phyloP scores from a whole-genome alignment of 1,284 basidiomycete genomes.

The Moesziomyces globuligerus region DNA sequence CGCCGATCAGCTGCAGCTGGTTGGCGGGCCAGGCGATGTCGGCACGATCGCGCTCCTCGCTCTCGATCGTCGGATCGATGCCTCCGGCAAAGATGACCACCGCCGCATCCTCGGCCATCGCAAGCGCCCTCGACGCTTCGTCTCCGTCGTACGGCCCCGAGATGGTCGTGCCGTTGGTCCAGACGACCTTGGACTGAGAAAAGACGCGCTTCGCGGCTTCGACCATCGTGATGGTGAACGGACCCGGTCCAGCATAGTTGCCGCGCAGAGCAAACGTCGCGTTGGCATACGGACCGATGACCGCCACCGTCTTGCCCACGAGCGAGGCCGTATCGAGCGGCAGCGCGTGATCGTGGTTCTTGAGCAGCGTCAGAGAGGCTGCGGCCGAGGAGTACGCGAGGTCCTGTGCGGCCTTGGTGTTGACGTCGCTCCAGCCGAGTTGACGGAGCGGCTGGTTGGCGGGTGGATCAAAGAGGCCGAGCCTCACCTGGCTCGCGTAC shows the following conservation, averaged over 20 bases:
- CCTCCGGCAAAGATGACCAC: slow-evolving; percentile 22
- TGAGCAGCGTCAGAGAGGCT: slow-evolving; percentile 12
- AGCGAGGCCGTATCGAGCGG: background rate
- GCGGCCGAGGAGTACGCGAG: slow-evolving; percentile 14
- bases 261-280: slow-evolving; percentile 17
- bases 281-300: slow-evolving; percentile 23
- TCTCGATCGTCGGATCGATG: slow-evolving; percentile 18
- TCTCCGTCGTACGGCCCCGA: background rate
- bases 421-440: slow-evolving; percentile 22
- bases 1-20: slow-evolving; percentile 22
- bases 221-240: slow-evolving; percentile 10
- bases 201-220: slow-evolving; percentile 10
- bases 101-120: background rate
- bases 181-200: background rate
- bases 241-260: slow-evolving; percentile 18
- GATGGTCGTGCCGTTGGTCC: slow-evolving; percentile 18
- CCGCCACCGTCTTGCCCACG: slow-evolving; percentile 7
- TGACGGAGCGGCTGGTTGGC: slow-evolving; percentile 16
- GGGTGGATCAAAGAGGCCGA: slow-evolving; percentile 19
- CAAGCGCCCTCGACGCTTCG: background rate
- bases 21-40: slow-evolving; percentile 18
- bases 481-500: slow-evolving; percentile 17
- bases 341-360: slow-evolving; percentile 4
- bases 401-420: slow-evolving; percentile 9
- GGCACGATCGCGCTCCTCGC: slow-evolving; percentile 8